These are phyloP conservation scores for Trichocladium antarcticum DNA, from an alignment of 495 filamentous ascomycete genomes.

Conservation along the genomic window DNA sequence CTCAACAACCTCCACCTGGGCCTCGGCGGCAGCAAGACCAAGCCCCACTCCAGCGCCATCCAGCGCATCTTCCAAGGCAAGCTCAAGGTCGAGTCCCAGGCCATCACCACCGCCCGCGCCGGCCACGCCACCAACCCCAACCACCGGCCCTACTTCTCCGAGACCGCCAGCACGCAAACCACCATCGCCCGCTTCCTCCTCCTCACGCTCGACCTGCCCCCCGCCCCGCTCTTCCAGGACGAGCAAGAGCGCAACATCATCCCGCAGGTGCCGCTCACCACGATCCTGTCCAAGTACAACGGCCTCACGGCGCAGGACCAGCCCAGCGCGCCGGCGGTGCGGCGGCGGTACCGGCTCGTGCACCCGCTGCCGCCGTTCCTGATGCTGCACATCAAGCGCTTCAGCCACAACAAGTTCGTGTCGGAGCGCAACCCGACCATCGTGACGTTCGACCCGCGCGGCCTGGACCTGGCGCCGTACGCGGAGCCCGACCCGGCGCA, in stretches of 20 bases:
- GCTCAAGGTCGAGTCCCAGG: conserved; percentile 84
- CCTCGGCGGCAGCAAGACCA: conserved; percentile 80
- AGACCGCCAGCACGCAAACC: conserved; percentile 69
- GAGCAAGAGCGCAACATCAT: conserved; percentile 86
- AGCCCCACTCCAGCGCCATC: conserved; percentile 67
- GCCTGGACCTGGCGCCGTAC: conserved; percentile 79
- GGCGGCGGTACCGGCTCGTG: conserved; percentile 78
- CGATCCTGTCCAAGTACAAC: conserved; percentile 88
- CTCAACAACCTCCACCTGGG: conserved; percentile 88
- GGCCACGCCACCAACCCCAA: conserved; percentile 60
- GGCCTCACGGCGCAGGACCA: conserved; percentile 80
- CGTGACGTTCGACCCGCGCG: conserved; percentile 73
- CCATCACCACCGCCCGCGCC: conserved; percentile 88
- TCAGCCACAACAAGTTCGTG: conserved; percentile 92
- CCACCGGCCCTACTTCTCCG: conserved; percentile 87
- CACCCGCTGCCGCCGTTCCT: conserved; percentile 90
- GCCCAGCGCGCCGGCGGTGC: conserved; percentile 55
- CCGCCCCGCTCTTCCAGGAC: conserved; percentile 95
- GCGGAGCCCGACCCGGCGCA: conserved; percentile 44
- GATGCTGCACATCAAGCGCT: conserved; percentile 93
- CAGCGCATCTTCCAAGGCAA: conserved; percentile 89
- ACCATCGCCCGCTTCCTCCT: conserved; percentile 72
- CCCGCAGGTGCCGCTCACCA: conserved; percentile 84
- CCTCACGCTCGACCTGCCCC: conserved; percentile 81
- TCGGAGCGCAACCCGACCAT: conserved; percentile 94